phyloP scores from a whole-genome alignment of 1,284 basidiomycete species.

The Malassezia dermatis region DNA sequence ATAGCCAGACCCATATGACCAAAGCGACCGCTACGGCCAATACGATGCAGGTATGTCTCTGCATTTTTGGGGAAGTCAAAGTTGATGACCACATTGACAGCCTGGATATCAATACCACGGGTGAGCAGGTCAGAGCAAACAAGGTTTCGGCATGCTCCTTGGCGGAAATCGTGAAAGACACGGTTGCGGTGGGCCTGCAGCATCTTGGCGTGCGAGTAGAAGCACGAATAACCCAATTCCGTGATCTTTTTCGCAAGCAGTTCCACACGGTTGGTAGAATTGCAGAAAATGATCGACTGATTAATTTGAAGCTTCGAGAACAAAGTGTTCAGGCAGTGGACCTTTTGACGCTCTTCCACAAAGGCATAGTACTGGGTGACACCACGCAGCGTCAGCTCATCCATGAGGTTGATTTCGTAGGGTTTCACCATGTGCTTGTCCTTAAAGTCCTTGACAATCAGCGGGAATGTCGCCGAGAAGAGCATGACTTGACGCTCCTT shows the following conservation, averaged over 20 bases:
- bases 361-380: constrained; percentile 99
- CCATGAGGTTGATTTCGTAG: constrained; percentile 99
- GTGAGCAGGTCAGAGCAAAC: constrained; percentile 91
- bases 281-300: constrained; percentile 99
- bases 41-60: constrained; percentile 94
- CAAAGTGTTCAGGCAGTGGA: constrained; percentile 93
- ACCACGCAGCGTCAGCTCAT: constrained; percentile 93
- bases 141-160: constrained; percentile 92
- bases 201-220: constrained; percentile 99
- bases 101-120: constrained; percentile 98
- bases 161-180: constrained; percentile 98
- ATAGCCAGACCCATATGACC: constrained; percentile 95
- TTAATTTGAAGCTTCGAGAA: constrained; percentile 99
- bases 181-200: constrained; percentile 95
- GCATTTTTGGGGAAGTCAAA: constrained; percentile 99
- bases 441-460: constrained; percentile 99
- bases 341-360: constrained; percentile 97
- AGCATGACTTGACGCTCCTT: constrained; percentile 90
- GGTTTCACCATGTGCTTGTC: constrained; percentile 96
- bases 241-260: constrained; percentile 98
- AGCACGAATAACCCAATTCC: constrained; percentile 97
- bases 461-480: constrained; percentile 96
- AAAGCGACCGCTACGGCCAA: constrained; percentile 92
- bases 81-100: constrained; percentile 99
- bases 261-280: constrained; percentile 98